A percentile compares a stretch with the other conserved stretches of the same genome.
phyloP scores from a whole-genome alignment of 768 basidiomycete species.

The Terana coerulea region DNA sequence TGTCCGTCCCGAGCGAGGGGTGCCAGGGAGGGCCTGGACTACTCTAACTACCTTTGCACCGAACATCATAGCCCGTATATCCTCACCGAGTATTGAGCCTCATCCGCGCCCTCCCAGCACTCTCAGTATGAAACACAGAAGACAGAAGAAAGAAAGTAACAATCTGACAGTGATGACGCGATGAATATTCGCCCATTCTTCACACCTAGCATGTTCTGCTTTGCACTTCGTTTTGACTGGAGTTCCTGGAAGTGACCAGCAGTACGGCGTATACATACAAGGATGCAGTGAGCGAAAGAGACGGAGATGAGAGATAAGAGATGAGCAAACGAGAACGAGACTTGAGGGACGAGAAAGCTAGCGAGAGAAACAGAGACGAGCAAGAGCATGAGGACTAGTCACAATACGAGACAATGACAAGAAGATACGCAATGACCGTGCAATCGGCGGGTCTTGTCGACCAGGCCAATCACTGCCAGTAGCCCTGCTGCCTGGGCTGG shows the following conservation, averaged over 20 bases:
- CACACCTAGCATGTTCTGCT: too few species aligned
- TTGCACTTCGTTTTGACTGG: background rate
- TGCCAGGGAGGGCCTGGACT: too few species aligned
- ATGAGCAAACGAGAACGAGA: background rate
- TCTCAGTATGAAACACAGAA: too few species aligned
- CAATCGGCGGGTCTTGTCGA: background rate
- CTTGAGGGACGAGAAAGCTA: background rate
- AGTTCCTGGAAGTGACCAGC: background rate
- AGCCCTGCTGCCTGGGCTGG: constrained; percentile 65
- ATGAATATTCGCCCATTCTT: too few species aligned
- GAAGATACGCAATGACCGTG: background rate
- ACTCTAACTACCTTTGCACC: too few species aligned
- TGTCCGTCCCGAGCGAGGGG: too few species aligned
- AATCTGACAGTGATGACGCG: too few species aligned
- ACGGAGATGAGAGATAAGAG: background rate
- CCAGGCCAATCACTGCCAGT: constrained; percentile 37
- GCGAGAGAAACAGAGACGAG: background rate
- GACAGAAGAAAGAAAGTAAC: too few species aligned
- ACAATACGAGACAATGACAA: background rate
- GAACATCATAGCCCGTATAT: too few species aligned
- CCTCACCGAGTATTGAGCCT: too few species aligned
- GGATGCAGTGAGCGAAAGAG: background rate
- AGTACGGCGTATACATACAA: constrained; percentile 7
- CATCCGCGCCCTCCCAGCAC: too few species aligned
- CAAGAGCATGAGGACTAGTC: background rate